Base-by-base conservation (phyloP, 1,139 yeast species). In the Protomyces gravidus region DNA sequence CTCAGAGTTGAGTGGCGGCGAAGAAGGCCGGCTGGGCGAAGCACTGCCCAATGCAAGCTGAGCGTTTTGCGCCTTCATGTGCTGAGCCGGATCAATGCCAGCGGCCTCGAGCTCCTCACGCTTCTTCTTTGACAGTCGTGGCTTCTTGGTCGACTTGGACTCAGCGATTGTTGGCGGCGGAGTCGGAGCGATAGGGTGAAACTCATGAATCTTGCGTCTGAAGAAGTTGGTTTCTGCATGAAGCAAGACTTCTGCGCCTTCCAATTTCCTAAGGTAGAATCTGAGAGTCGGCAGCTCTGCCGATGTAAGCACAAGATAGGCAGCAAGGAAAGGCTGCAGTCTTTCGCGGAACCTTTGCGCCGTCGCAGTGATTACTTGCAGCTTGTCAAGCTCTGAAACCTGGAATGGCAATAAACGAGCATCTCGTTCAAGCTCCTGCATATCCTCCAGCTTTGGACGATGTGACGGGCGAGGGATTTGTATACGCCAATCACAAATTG, bases 401-500 rank as follows among this genome's bases (percentile, higher is more conserved):
- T 61, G 63, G 28, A 70, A 56, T 1, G 71, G 70, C 7, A 72
- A 63, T 32, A 45, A 36, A 9, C 59, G 51, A 1, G 71, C 68
- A 45, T 62, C 65, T 1, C 63, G 55, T 11, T 65, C 62, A 68
- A 70, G 68, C 2, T 48, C 51, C 23, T 69, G 68, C 28, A 79
- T 62, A n/a, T 73, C 76, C 45, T 70, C 74, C 40, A 74, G 62
- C 21, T 64, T 68, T 0, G 79, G 76, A 9, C 74, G 66, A 51
- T 66, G 60, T 32, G 71, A 68, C 48, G 72, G 73, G 32, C 73
- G 67, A 1, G 71, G 72, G 19, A 71, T 67, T 7, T 62, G 67
- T 67, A 68, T 62, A 56, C 76, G 68, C 65, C 70, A 69, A 63
- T 78, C 80, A 72, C 96, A 89, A 7, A 85, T 71, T 0, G 92